phyloP scores from a whole-genome alignment of 2,329 filamentous ascomycete genomes.

The Penicillium sp. region DNA sequence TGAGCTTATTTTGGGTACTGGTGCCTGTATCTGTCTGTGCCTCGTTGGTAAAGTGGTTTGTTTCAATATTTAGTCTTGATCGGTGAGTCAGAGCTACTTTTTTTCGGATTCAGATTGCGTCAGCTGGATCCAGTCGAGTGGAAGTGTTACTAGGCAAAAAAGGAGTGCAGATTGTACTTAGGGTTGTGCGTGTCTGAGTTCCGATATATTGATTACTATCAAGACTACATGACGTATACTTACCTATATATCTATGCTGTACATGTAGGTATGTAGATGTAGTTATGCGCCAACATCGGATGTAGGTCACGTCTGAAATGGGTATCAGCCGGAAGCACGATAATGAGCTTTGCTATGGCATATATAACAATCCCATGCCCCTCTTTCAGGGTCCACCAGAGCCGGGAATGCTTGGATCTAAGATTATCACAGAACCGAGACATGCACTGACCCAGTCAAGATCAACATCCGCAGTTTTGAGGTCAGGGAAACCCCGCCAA shows the following conservation, averaged over 20 bases:
- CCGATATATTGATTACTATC: not conserved
- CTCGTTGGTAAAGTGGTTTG: not conserved
- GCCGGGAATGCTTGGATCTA: not conserved
- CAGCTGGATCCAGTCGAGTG: not conserved
- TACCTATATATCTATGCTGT: not conserved
- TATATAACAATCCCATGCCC: not conserved
- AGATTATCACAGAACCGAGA: not conserved
- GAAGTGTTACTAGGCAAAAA: not conserved
- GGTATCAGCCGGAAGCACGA: not conserved
- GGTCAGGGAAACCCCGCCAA: not conserved
- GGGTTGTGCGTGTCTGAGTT: not conserved
- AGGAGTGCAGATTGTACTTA: not conserved
- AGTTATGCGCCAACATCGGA: not conserved
- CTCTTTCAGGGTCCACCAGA: not conserved
- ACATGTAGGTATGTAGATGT: not conserved
- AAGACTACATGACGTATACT: not conserved
- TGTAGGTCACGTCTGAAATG: not conserved
- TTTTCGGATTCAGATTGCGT: not conserved
- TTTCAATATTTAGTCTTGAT: not conserved
- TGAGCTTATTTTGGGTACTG: not conserved
- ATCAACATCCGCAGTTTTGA: not conserved
- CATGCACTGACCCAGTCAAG: conserved; percentile 1
- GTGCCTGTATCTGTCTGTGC: not conserved
- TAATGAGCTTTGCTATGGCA: not conserved
- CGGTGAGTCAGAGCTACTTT: not conserved